phyloP scores from a whole-genome alignment of 2,329 filamentous ascomycete genomes.

The Diaporthe aspalathi region DNA sequence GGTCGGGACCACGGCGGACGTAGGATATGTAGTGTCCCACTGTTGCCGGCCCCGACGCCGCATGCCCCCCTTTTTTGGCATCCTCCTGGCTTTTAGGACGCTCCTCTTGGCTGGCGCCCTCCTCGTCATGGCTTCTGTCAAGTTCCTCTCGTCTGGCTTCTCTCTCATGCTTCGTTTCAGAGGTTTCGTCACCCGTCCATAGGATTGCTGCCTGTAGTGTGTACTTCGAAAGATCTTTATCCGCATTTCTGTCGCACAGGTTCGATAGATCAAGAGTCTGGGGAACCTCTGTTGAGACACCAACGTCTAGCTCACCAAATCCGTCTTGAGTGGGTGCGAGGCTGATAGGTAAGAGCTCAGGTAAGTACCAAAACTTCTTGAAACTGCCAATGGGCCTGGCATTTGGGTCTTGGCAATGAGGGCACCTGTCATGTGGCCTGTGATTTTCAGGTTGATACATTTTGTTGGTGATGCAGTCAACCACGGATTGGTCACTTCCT shows the following conservation, averaged over 20 bases:
- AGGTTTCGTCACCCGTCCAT: neutral
- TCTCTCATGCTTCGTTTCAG: no score
- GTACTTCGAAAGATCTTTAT: neutral
- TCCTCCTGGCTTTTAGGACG: no score
- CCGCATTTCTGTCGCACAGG: neutral
- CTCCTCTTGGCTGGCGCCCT: no score
- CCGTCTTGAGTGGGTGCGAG: no score
- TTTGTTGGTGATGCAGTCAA: neutral
- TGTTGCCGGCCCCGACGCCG: neutral
- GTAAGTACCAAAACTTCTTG: neutral
- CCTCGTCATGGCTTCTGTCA: neutral
- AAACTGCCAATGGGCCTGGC: neutral
- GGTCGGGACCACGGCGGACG: neutral
- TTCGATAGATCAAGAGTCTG: conserved; percentile 13
- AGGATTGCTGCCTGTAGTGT: neutral
- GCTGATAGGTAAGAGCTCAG: no score
- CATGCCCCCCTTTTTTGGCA: neutral
- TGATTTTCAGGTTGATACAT: neutral
- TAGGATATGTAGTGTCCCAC: neutral
- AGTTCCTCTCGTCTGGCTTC: no score
- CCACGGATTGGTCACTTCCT: neutral
- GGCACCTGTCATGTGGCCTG: no score
- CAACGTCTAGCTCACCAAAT: no score
- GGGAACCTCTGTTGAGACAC: no score
- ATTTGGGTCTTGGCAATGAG: no score